phyloP scores from a whole-genome alignment of 108 stramenopile species.

The Fistulifera solaris region DNA sequence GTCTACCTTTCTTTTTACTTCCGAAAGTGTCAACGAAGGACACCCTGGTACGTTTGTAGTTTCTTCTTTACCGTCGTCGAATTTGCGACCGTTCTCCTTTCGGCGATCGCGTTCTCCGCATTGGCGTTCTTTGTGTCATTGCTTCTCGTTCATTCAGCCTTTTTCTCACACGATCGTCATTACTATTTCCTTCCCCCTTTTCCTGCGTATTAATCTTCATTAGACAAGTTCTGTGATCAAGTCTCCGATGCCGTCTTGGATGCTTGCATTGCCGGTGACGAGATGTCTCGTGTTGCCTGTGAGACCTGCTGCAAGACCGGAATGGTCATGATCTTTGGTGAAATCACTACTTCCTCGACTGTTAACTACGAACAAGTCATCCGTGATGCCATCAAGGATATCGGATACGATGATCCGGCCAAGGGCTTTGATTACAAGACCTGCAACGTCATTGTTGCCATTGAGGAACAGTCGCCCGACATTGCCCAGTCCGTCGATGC shows the following conservation, averaged over 20 bases:
- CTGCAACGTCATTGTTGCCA: slow-evolving; percentile 94
- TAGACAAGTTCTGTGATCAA: slow-evolving; percentile 96
- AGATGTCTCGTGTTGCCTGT: slow-evolving; percentile 94
- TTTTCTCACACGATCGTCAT: background rate
- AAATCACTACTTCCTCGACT: slow-evolving; percentile 93
- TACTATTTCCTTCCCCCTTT: slow-evolving; percentile 1
- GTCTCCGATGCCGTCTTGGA: slow-evolving; percentile 96
- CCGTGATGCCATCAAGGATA: slow-evolving; percentile 92
- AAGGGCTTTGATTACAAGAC: slow-evolving; percentile 94
- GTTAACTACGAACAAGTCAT: slow-evolving; percentile 96
- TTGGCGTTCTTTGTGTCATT: background rate
- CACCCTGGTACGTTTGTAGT: slow-evolving; percentile 72
- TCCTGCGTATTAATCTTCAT: background rate
- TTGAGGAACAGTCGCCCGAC: slow-evolving; percentile 97
- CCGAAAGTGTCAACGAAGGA: slow-evolving; percentile 96
- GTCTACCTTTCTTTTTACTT: slow-evolving; percentile 83
- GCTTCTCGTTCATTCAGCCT: background rate
- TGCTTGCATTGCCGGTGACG: slow-evolving; percentile 91
- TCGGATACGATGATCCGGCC: slow-evolving; percentile 89
- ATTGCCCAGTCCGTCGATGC: slow-evolving; percentile 95
- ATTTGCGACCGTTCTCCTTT: background rate
- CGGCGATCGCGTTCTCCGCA: background rate
- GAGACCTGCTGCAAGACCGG: slow-evolving; percentile 98
- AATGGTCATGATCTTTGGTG: slow-evolving; percentile 99
- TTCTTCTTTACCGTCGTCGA: no score